Evolutionary conservation across 1,284 basidiomycete species (phyloP).

Genomic region (Boletus holoroseus): DNA sequence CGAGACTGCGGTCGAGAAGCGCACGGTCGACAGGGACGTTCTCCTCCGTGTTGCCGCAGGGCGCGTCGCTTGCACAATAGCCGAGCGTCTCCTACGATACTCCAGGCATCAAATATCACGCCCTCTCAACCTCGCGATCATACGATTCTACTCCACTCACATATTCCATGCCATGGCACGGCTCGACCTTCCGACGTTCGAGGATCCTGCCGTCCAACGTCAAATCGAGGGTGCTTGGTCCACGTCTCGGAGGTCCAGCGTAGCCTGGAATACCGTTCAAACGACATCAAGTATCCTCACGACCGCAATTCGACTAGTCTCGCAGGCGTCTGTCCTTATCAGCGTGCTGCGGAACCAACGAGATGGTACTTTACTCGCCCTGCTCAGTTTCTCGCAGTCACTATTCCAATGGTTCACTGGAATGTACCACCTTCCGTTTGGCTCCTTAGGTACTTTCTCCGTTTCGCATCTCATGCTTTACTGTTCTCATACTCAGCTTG

Average conservation of each 20-base stretch:
- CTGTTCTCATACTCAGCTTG: background rate
- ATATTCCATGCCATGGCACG: constrained; percentile 62
- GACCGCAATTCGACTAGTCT: constrained; percentile 50
- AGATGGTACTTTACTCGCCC: constrained; percentile 58
- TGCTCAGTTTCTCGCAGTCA: constrained; percentile 49
- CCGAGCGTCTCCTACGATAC: constrained; percentile 42
- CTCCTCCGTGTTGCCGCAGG: constrained; percentile 54
- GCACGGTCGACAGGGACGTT: constrained; percentile 53
- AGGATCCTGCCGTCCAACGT: constrained; percentile 58
- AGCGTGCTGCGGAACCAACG: constrained; percentile 53
- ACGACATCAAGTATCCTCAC: constrained; percentile 41
- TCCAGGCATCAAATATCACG: constrained; percentile 37
- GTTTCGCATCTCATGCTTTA: background rate
- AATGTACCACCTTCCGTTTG: constrained; percentile 15
- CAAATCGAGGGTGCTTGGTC: constrained; percentile 57
- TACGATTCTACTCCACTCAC: constrained; percentile 56
- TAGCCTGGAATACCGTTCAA: constrained; percentile 57
- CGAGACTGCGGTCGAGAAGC: constrained; percentile 60
- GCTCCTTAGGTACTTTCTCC: constrained; percentile 32
- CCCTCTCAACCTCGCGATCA: constrained; percentile 55
- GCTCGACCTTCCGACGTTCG: constrained; percentile 69
- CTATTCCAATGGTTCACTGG: constrained; percentile 40
- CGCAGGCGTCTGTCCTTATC: constrained; percentile 62
- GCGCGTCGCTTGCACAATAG: constrained; percentile 48
- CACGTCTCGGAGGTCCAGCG: constrained; percentile 41